Evolutionary conservation across 179 eudicot genomes (phyloP), one percentile per base, ranked within the genome.

Genomic region (Gypsophila paniculata): DNA sequence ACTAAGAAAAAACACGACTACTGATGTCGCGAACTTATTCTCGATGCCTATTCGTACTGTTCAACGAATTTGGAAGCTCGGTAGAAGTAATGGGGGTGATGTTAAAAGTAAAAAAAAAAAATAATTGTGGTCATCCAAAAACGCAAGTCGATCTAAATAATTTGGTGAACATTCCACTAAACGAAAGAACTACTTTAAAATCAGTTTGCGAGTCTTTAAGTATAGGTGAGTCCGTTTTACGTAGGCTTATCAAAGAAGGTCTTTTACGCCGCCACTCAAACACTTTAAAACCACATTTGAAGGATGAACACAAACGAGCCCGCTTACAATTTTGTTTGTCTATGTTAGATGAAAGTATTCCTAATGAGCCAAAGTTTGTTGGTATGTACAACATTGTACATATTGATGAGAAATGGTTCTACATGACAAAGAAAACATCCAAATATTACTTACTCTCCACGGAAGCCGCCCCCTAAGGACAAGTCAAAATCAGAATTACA

Each of bases 401-500:
- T 42, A 42, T 42, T 6, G 46, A 42, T 66, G 62, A 74, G 21
- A 58, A 67, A 48, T 74, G 61, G 67, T 74, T 74, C 34, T 59
- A 29, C 34, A 29, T 29, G 34, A 29, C 34, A 1, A 57, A 73
- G 11, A 59, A 39, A 21, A 53, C 70, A 10, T n/a, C n/a, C n/a
- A 75, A 34, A 5, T 72, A 75, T 42, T 79, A 75, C 32, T 13
- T 79, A 13, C 68, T 49, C 6, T 76, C 67, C 0, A 57, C 38
- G 15, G 79, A 79, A 48, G 58, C 52, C 0, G 70, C 10, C 71
- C 70, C 15, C 18, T 34, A 6, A 49, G 79, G 0, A 60, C 82
- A 0, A 75, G 75, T 11, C 79, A 72, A 72, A 73, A 65, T 39
- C 68, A 81, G 26, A 72, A 54, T 14, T 74, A 57, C 13, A 77